These are phyloP conservation scores for Nothopassalora personata DNA, from an alignment of 2,329 filamentous ascomycete species.

Conservation along the genomic window DNA sequence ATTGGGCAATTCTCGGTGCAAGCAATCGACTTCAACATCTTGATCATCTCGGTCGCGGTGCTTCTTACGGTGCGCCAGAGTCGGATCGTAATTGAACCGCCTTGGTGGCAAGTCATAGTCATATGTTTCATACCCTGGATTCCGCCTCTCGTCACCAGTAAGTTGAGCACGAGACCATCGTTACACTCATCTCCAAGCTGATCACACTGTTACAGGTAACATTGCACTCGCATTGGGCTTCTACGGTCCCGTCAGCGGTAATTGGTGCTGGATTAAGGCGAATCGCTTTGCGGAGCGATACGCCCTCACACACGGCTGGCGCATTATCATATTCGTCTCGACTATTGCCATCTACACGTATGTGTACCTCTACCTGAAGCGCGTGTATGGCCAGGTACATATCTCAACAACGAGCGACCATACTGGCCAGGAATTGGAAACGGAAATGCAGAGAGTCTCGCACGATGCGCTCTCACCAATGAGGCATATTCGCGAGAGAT, in stretches of 20 bases:
- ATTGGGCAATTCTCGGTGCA: constrained; percentile 45
- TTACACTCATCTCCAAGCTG: not conserved
- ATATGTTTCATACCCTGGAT: constrained; percentile 41
- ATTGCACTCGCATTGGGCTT: constrained; percentile 29
- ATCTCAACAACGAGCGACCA: not conserved
- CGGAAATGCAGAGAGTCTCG: not conserved
- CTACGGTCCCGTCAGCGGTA: constrained; percentile 40
- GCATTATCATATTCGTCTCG: constrained; percentile 39
- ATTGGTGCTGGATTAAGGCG: constrained; percentile 47
- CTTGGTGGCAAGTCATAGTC: constrained; percentile 25
- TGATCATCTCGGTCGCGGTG: constrained; percentile 43
- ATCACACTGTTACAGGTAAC: constrained; percentile 7
- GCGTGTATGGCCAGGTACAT: constrained; percentile 9
- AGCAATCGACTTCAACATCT: constrained; percentile 38
- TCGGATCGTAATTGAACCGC: constrained; percentile 31
- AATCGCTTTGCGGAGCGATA: constrained; percentile 40
- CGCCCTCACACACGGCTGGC: constrained; percentile 43
- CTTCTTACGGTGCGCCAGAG: constrained; percentile 37
- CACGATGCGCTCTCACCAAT: not conserved
- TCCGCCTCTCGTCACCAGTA: constrained; percentile 37
- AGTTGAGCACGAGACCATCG: not conserved
- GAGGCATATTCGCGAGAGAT: not conserved
- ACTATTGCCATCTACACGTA: constrained; percentile 42
- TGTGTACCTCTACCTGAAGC: constrained; percentile 37
- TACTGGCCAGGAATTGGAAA: not conserved